Evolutionary conservation across 768 basidiomycete species (phyloP), one percentile per base, ranked within the genome.

Genomic region (Amylocystis lapponica): DNA sequence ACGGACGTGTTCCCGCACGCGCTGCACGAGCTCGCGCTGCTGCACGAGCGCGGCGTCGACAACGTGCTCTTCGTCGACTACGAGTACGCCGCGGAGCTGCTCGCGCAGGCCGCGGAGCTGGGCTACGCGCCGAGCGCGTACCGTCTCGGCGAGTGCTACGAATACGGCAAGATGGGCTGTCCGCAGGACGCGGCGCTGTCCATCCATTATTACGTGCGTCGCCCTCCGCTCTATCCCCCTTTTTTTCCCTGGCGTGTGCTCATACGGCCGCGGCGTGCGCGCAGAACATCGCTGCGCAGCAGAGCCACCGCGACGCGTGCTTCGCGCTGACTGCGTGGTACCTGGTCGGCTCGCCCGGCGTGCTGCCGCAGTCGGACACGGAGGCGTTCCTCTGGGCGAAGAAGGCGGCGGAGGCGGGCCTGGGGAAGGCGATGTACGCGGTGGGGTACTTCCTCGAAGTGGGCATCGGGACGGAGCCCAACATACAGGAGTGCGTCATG

Each of bases 321-420:
- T 98, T 98, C 58, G 95, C 96, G 1, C 73, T 99, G 31, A 98
- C 96, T 14, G 94, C 96, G 6, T 99, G 95, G 95, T 99, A 99
- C 59, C 83, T 99, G 50, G 95, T 98, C 47, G 96, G 96, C 36
- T 97, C 94, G 8, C 90, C 94, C 0, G 95, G 96, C 19, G 92
- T 99, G 2, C 76, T 99, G 13, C 95, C 96, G 1, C 96, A 99
- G 59, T 96, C 93, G 0, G 96, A 99, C 60, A 98, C 95, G 0
- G 96, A 99, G 59, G 96, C 96, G 10, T 98, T 82, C 65, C 70
- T 99, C 3, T 99, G 96, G 96, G 91, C 96, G 5, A 88, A 88
- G 66, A 93, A 83, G 57, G 93, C 96, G 19, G 94, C 93, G 14
- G 94, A 97, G 23, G 79, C 76, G 10, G 95, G 92, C 1, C 74